These are phyloP conservation scores for Aphanomyces astaci DNA, from an alignment of 352 stramenopile species.

Conservation along the genomic window DNA sequence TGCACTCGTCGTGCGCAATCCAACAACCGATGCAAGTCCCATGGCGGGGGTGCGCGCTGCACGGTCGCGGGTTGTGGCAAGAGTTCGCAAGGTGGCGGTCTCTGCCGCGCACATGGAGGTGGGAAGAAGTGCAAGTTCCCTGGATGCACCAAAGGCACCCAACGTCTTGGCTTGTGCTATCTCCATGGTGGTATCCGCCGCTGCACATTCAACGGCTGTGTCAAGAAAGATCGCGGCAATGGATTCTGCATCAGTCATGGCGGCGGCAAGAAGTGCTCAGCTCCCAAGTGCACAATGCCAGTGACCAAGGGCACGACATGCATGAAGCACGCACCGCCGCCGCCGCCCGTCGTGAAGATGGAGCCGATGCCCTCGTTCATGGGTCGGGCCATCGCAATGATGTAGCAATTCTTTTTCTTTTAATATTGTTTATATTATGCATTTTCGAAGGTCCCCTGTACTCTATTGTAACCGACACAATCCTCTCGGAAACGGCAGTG, in stretches of 20 bases:
- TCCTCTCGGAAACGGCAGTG: neutral
- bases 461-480: too few species aligned
- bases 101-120: constrained; percentile 51
- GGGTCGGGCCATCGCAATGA: constrained; percentile 12
- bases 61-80: constrained; percentile 60
- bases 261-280: constrained; percentile 58
- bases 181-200: constrained; percentile 67
- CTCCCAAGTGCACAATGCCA: constrained; percentile 45
- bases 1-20: constrained; percentile 60
- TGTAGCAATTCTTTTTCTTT: neutral
- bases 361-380: neutral
- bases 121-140: constrained; percentile 64
- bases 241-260: constrained; percentile 77
- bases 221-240: constrained; percentile 77
- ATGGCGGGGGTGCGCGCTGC: constrained; percentile 66
- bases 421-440: neutral
- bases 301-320: constrained; percentile 72
- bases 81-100: constrained; percentile 64
- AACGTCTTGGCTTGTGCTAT: constrained; percentile 72
- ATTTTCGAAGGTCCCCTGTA: neutral
- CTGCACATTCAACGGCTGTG: constrained; percentile 61
- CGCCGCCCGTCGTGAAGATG: neutral
- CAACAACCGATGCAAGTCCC: constrained; percentile 77
- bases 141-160: constrained; percentile 67
- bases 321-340: constrained; percentile 46